Base-by-base conservation (phyloP, 108 stramenopile genomes). In the Pseudonitzschia delicatissima region DNA sequence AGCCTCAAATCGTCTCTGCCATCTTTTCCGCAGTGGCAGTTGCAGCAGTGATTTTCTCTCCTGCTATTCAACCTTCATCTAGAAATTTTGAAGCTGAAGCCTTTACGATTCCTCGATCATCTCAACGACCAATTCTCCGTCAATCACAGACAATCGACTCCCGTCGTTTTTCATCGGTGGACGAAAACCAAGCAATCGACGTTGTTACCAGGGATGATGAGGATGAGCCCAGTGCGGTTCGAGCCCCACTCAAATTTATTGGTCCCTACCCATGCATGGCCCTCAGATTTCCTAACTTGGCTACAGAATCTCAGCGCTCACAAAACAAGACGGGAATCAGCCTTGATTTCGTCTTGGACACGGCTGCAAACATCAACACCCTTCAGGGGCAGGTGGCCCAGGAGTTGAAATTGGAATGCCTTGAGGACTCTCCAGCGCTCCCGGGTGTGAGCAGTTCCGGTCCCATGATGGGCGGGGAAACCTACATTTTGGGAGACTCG, bases 291-390 rank as follows among this genome's bases (percentile, higher is more conserved):
- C 90, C 90, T 11, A 58, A 77, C 20, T 74, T 91, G 32, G 75
- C 84, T 20, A 91, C 90, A n/a, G 31, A 78, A 3, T 62, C 79
- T 12, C 90, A 91, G 65, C 77, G 80, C 13, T 55, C 69, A 21
- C 76, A 71, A 12, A 86, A 86, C 64, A 67, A 76, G 13, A 77
- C 84, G 1, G 90, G 90, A 2, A 58, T 91, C 11, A 66, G 66
- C 48, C 73, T 91, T 32, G 90, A 91, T 67, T 91, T 87, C 64
- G 72, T 87, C 0, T 34, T 91, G 2, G 90, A 87, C 64, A 91
- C 90, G 11, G 90, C 82, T 3, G 82, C 90, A 18, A 91, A 91
- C 53, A 74, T 74, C 32, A 91, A 91, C 47, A 91, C 86, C 13
- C 81, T 91, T 26, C 80, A 87, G 51, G 67, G 48, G 23, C 84